Percentiles rank a stretch among this genome's conserved stretches.
Evolutionary conservation across 192 early-diverging fungal genomes (phyloP).

Genomic region (Geranomyces michiganensis): DNA sequence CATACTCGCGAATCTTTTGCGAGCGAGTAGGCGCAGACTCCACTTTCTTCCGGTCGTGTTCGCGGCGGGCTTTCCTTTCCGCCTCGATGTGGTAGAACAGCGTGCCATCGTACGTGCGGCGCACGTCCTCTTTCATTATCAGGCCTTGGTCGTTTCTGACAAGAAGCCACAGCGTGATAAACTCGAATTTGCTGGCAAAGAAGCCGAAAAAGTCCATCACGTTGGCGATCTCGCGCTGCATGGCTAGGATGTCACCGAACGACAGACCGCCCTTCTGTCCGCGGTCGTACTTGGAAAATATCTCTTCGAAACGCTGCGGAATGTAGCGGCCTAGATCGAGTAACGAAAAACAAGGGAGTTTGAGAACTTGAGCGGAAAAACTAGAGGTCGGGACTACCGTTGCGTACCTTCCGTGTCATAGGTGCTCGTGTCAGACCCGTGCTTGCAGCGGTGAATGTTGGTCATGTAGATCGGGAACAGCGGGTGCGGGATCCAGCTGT

Average conservation of each 20-base stretch:
- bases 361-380: no score
- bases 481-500: slow-evolving; percentile 53
- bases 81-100: slow-evolving; percentile 36
- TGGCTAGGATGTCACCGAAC: slow-evolving; percentile 23
- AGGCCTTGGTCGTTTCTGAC: slow-evolving; percentile 31
- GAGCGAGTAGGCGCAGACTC: no score
- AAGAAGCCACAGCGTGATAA: slow-evolving; percentile 30
- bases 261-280: slow-evolving; percentile 34
- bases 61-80: slow-evolving; percentile 17
- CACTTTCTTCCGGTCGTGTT: background rate
- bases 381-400: no score
- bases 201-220: slow-evolving; percentile 34
- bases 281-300: slow-evolving; percentile 41
- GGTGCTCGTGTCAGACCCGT: slow-evolving; percentile 53
- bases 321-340: slow-evolving; percentile 59
- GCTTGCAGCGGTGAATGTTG: slow-evolving; percentile 54
- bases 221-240: slow-evolving; percentile 31
- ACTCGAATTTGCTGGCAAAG: slow-evolving; percentile 31
- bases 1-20: no score
- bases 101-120: slow-evolving; percentile 39
- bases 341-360: no score
- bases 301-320: slow-evolving; percentile 59
- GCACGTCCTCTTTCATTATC: slow-evolving; percentile 31
- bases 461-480: slow-evolving; percentile 49
- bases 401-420: slow-evolving; percentile 40